Evolutionary conservation across 2,329 filamentous ascomycete species (phyloP), one percentile per base, ranked within the genome.

Genomic region (Microcyclosporella mali): DNA sequence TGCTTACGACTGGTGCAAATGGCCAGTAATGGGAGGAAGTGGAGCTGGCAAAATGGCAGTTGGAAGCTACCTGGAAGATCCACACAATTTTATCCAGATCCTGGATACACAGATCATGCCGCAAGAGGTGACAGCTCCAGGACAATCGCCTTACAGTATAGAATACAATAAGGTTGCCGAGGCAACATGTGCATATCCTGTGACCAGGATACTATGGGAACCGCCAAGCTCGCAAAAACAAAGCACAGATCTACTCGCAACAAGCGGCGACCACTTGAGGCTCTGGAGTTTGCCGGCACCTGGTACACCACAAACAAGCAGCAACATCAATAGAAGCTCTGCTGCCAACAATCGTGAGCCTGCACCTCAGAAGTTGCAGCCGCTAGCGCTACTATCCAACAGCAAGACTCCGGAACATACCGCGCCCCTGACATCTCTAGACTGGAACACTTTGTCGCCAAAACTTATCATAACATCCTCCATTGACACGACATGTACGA

Each of bases 31-130:
- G 31, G 70, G 71, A 28, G 64, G 82, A 53, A 82, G 86, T 49
- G 82, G 88, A 47, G 88, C 87, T 3, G 92, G 92, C 30, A 97
- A 97, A 67, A 78, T 98, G 56, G 92, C 92, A 10, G 76, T 98
- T 30, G 92, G 90, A 46, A 98, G 92, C 70, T 97, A 97, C 64
- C 71, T 97, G 39, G 92, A 98, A 68, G 92, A 98, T 67, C 90
- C 89, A 4, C 92, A 98, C 70, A 98, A 98, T 64, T 98, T 94
- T 72, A 97, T 97, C 52, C 92, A 97, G 85, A 95, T 98, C 51
- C 77, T 97, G 49, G 89, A 95, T 66, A 88, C 87, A 33, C 84
- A 94, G 52, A 77, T 90, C 55, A 71, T 77, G 6, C 82, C 79
- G 14, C 82, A 89, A 45, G 70, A 75, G 30, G 76, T 81, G 47